Percentiles rank a stretch among this genome's conserved stretches.
These are phyloP conservation scores for Novymonas esmeraldas DNA, from an alignment of 208 protist genomes.

Conservation along the genomic window DNA sequence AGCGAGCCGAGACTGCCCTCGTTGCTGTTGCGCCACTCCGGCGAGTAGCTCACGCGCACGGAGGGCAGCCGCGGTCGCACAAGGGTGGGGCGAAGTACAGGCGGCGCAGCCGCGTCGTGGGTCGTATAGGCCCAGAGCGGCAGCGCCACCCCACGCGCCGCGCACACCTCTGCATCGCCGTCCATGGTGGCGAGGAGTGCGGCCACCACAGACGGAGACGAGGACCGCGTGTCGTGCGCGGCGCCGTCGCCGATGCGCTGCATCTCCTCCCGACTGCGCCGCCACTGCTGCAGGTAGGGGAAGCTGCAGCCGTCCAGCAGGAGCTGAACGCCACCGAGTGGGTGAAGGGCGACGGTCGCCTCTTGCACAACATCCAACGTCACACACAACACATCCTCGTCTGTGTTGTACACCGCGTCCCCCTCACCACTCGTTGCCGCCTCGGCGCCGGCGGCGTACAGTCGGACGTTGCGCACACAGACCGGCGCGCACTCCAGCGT, in stretches of 20 bases:
- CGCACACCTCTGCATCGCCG: background rate
- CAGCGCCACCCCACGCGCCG: background rate
- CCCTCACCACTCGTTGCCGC: background rate
- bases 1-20: background rate
- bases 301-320: constrained; percentile 17
- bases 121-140: constrained; percentile 23
- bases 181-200: background rate
- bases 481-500: constrained; percentile 18
- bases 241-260: background rate
- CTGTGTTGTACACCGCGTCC: background rate
- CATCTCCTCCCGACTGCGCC: constrained; percentile 15
- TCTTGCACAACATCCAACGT: constrained; percentile 27
- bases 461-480: constrained; percentile 27
- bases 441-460: background rate
- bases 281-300: constrained; percentile 27
- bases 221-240: background rate
- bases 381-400: background rate
- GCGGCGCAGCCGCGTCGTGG: background rate
- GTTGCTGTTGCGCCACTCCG: background rate
- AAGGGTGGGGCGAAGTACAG: background rate
- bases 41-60: background rate
- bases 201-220: background rate
- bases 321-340: constrained; percentile 15
- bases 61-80: background rate
- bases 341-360: constrained; percentile 9